Base-by-base conservation (phyloP, 148 eudicot species). In the Amaranthus cruentus region DNA sequence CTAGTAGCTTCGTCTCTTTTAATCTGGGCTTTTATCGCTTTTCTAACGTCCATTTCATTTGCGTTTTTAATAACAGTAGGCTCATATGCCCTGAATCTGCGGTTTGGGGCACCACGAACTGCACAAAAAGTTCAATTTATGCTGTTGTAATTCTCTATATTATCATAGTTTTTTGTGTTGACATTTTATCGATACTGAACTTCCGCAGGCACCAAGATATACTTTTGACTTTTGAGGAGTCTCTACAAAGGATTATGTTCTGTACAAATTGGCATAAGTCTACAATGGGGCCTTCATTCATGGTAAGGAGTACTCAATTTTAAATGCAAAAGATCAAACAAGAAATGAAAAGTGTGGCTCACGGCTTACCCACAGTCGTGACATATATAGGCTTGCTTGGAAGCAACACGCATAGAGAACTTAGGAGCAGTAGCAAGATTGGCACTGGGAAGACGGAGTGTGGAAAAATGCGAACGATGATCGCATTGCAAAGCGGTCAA, bases 21-120 rank as follows among this genome's bases (percentile, higher is more conserved):
- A 43, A 95, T n/a, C 78, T 89, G 78, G 47, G 64, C 96, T 83
- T 95, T 95, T 14, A 97, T 80, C 59, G 91, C 90, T 79, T 95
- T 95, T 44, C 98, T 72, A 67, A 84, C 89, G 55, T 82, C 96
- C 5, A 74, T 60, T 11, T 73, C 76, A 75, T 95, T 95, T 13
- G 90, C 91, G 69, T 91, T 84, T 83, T 88, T 95, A 61, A 78
- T 65, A 52, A 87, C 97, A 2, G 85, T 55, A 6, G 91, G 85
- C 52, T 85, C 82, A 72, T 91, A 95, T 52, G 84, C 76, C 83
- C 85, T 89, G 76, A 95, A 95, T 82, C 98, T 91, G 75, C 96
- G 83, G 62, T 95, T 95, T 0, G 98, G 98, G 55, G 98, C 98
- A 8, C 88, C 97, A 83, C 98, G 91, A 6, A 95, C 98, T 91